A percentile compares a stretch with the other conserved stretches of the same genome.
Conservation (phyloP, 495 filamentous ascomycete genomes). For the Trichocladium uniseriatum region DNA sequence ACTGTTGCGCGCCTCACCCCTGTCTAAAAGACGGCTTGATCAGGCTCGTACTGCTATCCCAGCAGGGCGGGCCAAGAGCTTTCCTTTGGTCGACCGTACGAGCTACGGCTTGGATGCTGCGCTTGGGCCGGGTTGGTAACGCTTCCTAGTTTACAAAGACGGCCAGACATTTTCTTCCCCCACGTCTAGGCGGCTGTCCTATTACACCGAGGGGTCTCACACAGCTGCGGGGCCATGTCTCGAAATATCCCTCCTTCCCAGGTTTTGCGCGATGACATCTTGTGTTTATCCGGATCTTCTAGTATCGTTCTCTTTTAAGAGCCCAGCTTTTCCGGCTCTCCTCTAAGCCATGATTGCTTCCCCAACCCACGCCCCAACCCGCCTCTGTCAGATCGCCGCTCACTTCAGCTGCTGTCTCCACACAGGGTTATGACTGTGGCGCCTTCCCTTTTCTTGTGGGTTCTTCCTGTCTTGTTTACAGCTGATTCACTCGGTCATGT, state of each 20-base stretch:
- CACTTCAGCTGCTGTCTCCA: neutral
- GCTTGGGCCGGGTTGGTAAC: no score
- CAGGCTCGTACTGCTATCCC: no score
- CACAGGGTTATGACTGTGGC: constrained; percentile 18
- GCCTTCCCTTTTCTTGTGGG: constrained; percentile 10
- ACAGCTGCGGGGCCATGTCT: constrained; percentile 10
- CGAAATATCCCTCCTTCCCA: constrained; percentile 11
- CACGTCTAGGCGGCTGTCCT: neutral
- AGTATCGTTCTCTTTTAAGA: neutral
- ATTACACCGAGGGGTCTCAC: constrained; percentile 9
- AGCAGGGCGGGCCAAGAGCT: no score
- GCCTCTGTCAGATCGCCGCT: neutral
- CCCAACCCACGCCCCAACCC: no score
- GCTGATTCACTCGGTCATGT: constrained; percentile 5
- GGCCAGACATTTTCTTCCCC: neutral
- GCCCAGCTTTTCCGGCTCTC: neutral
- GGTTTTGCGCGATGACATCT: constrained; percentile 14
- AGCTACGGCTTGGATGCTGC: no score
- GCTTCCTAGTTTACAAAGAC: no score
- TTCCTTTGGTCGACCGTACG: no score
- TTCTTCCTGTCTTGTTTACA: constrained; percentile 1
- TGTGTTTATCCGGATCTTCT: constrained; percentile 17
- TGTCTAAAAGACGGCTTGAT: no score
- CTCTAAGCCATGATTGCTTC: no score
- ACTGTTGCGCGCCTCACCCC: no score